Conservation (phyloP, 768 basidiomycete species). For the Mycena alexandri region DNA sequence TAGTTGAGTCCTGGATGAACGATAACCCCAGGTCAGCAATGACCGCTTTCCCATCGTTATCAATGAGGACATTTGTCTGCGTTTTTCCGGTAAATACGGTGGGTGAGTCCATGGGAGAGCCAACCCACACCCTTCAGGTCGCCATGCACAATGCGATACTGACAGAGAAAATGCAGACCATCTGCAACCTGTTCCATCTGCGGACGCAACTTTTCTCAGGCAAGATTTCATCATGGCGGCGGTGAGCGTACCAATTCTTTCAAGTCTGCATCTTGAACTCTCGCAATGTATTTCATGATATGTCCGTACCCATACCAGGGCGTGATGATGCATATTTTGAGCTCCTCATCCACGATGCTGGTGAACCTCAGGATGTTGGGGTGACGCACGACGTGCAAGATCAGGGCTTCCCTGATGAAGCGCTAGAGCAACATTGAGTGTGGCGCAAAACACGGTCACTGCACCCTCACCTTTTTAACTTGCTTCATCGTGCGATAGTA, state of each 20-base stretch:
- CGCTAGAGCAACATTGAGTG: constrained; percentile 15
- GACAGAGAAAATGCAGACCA: constrained; percentile 44
- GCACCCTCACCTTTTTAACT: constrained; percentile 6
- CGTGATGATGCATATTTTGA: constrained; percentile 40
- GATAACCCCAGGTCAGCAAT: constrained; percentile 25
- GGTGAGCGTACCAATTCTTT: constrained; percentile 20
- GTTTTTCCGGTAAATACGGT: background rate
- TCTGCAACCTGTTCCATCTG: constrained; percentile 46
- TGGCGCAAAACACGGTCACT: background rate
- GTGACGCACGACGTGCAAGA: constrained; percentile 36
- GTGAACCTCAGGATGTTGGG: constrained; percentile 41
- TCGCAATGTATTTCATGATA: constrained; percentile 33
- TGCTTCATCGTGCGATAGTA: background rate
- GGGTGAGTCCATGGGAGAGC: background rate
- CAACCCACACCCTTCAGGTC: constrained; percentile 53
- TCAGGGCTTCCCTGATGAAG: constrained; percentile 39
- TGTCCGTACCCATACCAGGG: constrained; percentile 48
- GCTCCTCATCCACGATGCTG: constrained; percentile 36
- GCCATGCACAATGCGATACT: constrained; percentile 51
- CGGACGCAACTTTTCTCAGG: background rate
- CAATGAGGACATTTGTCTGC: constrained; percentile 21
- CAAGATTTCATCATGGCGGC: background rate
- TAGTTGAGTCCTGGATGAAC: constrained; percentile 4
- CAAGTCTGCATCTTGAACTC: background rate
- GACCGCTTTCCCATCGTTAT: constrained; percentile 11